Evolutionary conservation across 371 early-diverging fungal species (phyloP), one percentile per base, ranked within the genome.

Genomic region (Mortierella sp.): DNA sequence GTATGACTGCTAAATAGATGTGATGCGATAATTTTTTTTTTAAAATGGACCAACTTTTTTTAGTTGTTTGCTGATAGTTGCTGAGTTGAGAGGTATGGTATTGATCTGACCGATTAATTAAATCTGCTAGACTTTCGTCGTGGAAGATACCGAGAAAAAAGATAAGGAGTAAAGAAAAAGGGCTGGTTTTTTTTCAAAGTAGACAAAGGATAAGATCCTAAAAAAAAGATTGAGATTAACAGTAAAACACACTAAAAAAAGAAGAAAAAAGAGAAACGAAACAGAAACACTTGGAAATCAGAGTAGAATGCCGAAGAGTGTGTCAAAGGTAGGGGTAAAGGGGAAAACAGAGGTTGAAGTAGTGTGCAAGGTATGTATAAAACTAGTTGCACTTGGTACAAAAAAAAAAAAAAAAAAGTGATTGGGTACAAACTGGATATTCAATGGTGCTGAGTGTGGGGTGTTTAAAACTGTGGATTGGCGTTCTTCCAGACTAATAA

Each of bases 401-500:
- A 23, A 65, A 68, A 65, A 65, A 75, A 61, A 65, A 68, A 64
- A 66, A 47, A 62, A 66, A 66, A 54, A 40, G 54, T 32, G 37
- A 23, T 59, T n/a, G 6, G 61, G 69, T 62, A 54, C 32, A 43
- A 43, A 55, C 53, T 58, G 42, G n/a, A n/a, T 47, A 26, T 22
- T n/a, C n/a, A n/a, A 23, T 49, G 19, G 17, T 54, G 23, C 61
- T 35, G 37, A 35, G 6, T 53, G 34, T 34, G 22, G 59, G 56
- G 47, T 59, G 28, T 61, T 68, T 78, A 72, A 35, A 66, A 28
- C 66, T 57, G 26, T 55, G 77, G 72, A 62, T 76, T 64, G 70
- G 73, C 59, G 68, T 84, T 72, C 73, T 84, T 84, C 84, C 84
- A 84, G 76, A 84, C 81, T 85, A 62, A 22, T 45, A 28, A 29